Conservation (phyloP, 179 eudicot genomes). For the Corrigiola litoralis region DNA sequence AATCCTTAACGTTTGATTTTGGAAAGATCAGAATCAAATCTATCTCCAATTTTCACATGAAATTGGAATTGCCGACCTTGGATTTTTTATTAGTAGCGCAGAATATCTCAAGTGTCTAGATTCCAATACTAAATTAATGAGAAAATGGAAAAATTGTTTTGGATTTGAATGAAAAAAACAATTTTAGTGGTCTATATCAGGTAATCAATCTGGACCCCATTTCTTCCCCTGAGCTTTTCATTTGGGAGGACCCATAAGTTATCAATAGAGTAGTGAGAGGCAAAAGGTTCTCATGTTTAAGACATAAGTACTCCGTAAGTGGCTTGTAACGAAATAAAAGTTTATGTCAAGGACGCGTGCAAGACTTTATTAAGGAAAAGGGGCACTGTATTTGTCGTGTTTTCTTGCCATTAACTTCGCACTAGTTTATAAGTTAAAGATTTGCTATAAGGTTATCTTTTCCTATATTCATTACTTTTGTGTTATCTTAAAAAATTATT, state of each 20-base stretch:
- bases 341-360: slow-evolving; percentile 7
- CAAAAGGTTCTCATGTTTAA: neutral
- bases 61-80: too few relatives aligned
- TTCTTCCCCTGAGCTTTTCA: neutral
- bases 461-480: too few relatives aligned
- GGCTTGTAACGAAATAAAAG: neutral
- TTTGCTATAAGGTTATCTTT: too few relatives aligned
- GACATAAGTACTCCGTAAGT: neutral
- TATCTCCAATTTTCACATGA: too few relatives aligned
- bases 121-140: too few relatives aligned
- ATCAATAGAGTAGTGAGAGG: neutral
- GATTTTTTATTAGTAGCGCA: too few relatives aligned
- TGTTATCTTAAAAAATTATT: too few relatives aligned
- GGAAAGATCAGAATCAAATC: too few relatives aligned
- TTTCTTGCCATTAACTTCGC: neutral
- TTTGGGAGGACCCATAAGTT: neutral
- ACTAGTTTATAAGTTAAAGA: too few relatives aligned
- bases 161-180: neutral
- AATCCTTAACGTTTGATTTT: too few relatives aligned
- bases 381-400: slow-evolving; percentile 1
- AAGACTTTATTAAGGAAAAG: slow-evolving; percentile 3
- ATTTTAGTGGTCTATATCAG: slow-evolving; percentile 5
- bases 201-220: neutral
- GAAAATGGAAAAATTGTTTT: too few relatives aligned
- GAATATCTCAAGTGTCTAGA: too few relatives aligned